Conservation (phyloP, 2,329 filamentous ascomycete species). For the Ophiostoma sp. region DNA sequence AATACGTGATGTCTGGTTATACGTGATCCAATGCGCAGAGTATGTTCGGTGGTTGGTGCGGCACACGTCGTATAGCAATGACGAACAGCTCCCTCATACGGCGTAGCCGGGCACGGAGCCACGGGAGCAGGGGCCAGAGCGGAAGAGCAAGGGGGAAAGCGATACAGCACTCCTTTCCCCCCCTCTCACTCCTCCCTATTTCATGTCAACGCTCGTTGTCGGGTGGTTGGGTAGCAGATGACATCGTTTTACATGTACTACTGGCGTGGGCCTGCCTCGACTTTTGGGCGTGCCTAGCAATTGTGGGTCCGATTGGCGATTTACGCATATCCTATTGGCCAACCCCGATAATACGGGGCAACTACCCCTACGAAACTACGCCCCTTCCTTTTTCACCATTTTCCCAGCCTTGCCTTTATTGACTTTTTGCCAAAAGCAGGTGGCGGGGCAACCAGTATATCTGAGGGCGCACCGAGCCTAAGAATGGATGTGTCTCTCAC, state of each 20-base stretch:
- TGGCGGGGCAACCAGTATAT: conserved; percentile 28
- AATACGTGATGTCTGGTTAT: no score
- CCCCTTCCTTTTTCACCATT: background rate
- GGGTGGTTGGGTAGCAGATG: conserved; percentile 22
- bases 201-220: conserved; percentile 22
- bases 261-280: conserved; percentile 1
- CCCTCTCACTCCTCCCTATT: background rate
- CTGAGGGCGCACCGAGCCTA: conserved; percentile 18
- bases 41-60: no score
- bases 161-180: background rate
- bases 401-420: conserved; percentile 28
- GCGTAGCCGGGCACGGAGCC: background rate
- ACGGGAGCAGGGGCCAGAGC: background rate
- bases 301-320: background rate
- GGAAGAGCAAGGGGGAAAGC: background rate
- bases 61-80: no score
- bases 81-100: background rate
- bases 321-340: conserved; percentile 11
- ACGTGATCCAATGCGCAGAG: no score
- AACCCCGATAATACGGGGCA: background rate
- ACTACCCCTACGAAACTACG: background rate
- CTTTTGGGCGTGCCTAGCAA: background rate
- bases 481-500: background rate
- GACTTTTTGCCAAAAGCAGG: conserved; percentile 25
- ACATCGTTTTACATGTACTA: conserved; percentile 8